Conservation (phyloP, 2,329 filamentous ascomycete genomes). For the Scedosporium boydii region DNA sequence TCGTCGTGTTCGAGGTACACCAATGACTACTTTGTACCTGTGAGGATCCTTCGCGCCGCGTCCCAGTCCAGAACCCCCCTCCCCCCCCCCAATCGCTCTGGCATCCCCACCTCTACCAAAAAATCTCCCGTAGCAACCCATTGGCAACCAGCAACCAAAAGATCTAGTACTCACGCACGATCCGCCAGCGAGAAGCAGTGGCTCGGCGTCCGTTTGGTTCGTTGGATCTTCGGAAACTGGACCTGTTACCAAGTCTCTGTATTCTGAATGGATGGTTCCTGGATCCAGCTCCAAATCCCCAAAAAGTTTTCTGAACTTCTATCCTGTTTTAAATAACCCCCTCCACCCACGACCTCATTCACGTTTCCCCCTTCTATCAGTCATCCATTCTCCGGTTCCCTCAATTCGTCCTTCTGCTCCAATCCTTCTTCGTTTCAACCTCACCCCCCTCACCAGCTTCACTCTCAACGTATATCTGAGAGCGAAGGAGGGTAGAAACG, state of each 20-base stretch:
- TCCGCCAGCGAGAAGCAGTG: background rate
- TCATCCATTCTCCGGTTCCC: background rate
- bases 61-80: background rate
- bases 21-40: too few relatives aligned
- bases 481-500: background rate
- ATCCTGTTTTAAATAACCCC: background rate
- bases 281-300: background rate
- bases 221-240: slow-evolving; percentile 3
- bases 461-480: background rate
- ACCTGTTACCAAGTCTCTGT: background rate
- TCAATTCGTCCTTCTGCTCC: background rate
- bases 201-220: slow-evolving; percentile 1
- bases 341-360: background rate
- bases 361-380: background rate
- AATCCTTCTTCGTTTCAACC: background rate
- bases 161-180: slow-evolving; percentile 1
- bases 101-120: slow-evolving; percentile 6
- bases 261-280: background rate
- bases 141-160: slow-evolving; percentile 4
- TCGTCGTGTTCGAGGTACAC: too few relatives aligned
- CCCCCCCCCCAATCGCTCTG: background rate
- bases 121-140: slow-evolving; percentile 7
- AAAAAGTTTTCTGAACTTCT: background rate
- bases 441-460: background rate
- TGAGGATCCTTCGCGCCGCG: background rate